Evolutionary conservation across 106 monocot genomes (phyloP).

Genomic region (Platanthera guangdongensis): DNA sequence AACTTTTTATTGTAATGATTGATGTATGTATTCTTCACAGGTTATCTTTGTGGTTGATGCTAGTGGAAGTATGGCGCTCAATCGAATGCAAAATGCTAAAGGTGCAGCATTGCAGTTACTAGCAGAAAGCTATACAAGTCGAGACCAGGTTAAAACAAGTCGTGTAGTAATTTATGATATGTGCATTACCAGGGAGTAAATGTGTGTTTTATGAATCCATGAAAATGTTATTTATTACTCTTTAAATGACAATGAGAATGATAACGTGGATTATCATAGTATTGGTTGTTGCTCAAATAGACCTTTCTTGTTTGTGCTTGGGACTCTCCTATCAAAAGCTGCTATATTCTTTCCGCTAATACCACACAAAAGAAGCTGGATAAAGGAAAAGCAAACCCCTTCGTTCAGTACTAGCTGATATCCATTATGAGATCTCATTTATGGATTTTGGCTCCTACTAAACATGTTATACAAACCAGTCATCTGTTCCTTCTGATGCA

Average conservation of each 20-base stretch:
- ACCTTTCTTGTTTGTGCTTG: background rate
- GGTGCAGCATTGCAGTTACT: slow-evolving; percentile 91
- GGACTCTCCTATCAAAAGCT: background rate
- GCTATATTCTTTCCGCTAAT: background rate
- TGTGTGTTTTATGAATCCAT: background rate
- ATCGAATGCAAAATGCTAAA: slow-evolving; percentile 99
- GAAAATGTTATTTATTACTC: background rate
- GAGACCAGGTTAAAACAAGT: slow-evolving; percentile 69
- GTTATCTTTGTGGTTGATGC: slow-evolving; percentile 98
- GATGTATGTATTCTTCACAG: slow-evolving; percentile 22
- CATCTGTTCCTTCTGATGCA: background rate
- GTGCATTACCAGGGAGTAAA: background rate
- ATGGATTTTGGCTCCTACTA: background rate
- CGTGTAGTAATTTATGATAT: background rate
- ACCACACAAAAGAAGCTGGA: background rate
- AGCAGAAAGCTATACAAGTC: slow-evolving; percentile 97
- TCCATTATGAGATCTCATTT: background rate
- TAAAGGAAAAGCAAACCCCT: background rate
- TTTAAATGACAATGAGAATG: background rate
- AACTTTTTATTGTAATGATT: background rate
- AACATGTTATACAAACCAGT: background rate
- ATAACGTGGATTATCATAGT: too few species aligned
- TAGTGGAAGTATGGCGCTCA: slow-evolving; percentile 99
- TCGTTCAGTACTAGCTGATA: background rate
- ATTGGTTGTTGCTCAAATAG: background rate